Base-by-base conservation (phyloP, 192 early-diverging fungal species). In the Gamsiella multidivaricata region DNA sequence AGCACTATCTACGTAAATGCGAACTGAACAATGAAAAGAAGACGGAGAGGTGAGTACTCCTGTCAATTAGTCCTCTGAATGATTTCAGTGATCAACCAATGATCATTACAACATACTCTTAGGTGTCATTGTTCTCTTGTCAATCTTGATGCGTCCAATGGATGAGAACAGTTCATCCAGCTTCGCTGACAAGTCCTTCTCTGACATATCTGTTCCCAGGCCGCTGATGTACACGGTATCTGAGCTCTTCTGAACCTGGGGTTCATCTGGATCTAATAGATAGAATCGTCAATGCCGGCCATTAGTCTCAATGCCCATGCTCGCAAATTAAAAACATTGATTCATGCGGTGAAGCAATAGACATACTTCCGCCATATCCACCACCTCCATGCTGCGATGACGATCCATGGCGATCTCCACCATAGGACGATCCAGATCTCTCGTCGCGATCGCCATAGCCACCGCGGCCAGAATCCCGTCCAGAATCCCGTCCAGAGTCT, bases 161-260 rank as follows among this genome's bases (percentile, higher is more conserved):
- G 85, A 82, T 23, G 89, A 88, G 75, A 93, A 93, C 50, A 74
- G 81, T 12, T 88, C 80, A 20, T 81, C 85, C 11, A 93, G 72
- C 33, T 85, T 85, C 18, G 84, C 80, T 23, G 39, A 42, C 43
- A 78, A 45, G 9, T 78, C 74, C 18, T 52, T 55, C 66, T 91
- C 92, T 5, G 91, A 88, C 49, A 87, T 83, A 37, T 83, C 80
- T 36, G 85, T 69, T 29, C 86, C 86, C 26, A 93, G 79, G 32
- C 86, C 86, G 28, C 83, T 87, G 56, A 93, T 88, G 65, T 92
- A 93, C 34, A 93, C 79, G 5, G 92, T 93, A 59, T 93, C 92
- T 12, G 70, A 62, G 68, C 80, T 85, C 61, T 78, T 83, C 43
- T 82, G 81, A 12, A 83, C 52, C 11, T 63, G 58, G n/a, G 75